These are phyloP conservation scores for Xerocomellus amylosporus DNA, from an alignment of 768 basidiomycete genomes.

Conservation along the genomic window DNA sequence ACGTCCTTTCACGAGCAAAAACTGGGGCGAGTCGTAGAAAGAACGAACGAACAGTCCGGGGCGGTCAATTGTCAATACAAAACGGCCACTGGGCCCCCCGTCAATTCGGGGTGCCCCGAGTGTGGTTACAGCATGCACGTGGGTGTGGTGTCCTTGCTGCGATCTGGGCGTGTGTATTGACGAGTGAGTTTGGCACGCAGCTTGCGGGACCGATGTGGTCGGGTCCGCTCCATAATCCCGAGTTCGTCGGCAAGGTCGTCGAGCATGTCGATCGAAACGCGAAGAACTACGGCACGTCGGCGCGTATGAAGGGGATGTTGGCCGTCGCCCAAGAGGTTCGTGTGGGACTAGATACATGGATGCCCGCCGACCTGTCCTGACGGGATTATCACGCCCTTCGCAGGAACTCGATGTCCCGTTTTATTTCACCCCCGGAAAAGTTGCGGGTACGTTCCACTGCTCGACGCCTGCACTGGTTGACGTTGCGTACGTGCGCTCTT, in stretches of 20 bases:
- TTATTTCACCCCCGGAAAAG: conserved; percentile 81
- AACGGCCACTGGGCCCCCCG: conserved; percentile 65
- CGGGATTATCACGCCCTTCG: background rate
- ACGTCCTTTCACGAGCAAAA: conserved; percentile 82
- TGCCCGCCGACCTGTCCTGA: background rate
- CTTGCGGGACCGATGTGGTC: conserved; percentile 98
- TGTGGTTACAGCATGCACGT: conserved; percentile 80
- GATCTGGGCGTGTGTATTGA: background rate
- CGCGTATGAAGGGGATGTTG: conserved; percentile 95
- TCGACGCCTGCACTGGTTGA: conserved; percentile 72
- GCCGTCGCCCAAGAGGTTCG: conserved; percentile 82
- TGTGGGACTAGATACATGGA: background rate
- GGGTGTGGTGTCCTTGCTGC: conserved; percentile 23
- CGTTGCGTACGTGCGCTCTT: conserved; percentile 55
- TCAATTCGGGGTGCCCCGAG: conserved; percentile 70
- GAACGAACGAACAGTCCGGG: conserved; percentile 51
- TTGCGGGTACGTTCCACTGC: conserved; percentile 82
- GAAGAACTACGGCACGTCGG: conserved; percentile 69
- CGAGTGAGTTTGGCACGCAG: conserved; percentile 36
- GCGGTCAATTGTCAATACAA: conserved; percentile 67
- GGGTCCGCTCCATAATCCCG: conserved; percentile 74
- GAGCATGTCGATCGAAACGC: conserved; percentile 63
- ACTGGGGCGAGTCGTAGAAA: conserved; percentile 72
- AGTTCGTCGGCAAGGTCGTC: conserved; percentile 74
- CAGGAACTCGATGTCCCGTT: conserved; percentile 79